Evolutionary conservation across 2,329 filamentous ascomycete species (phyloP).

Genomic region (Penicillium vulpinum): DNA sequence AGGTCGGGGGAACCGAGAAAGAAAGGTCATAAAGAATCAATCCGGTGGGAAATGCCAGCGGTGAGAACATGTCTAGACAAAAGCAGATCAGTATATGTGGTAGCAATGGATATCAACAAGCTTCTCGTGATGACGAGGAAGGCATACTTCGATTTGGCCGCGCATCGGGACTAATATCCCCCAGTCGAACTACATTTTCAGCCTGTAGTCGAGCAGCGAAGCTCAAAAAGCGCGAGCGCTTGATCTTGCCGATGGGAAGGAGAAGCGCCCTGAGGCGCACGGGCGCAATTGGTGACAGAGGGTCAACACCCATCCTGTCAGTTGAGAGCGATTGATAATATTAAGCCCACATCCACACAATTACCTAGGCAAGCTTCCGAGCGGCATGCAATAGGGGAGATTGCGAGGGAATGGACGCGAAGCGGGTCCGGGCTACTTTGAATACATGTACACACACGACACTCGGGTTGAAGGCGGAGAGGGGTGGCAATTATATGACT

Average conservation of each 20-base stretch:
- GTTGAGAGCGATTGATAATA: constrained; percentile 38
- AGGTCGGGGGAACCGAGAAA: constrained; percentile 74
- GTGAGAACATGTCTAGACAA: constrained; percentile 82
- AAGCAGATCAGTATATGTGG: constrained; percentile 23
- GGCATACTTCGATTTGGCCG: constrained; percentile 79
- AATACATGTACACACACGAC: constrained; percentile 2
- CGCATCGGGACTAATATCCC: constrained; percentile 82
- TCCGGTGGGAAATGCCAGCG: constrained; percentile 80
- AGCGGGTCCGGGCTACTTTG: background rate
- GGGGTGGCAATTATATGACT: background rate
- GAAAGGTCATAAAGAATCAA: constrained; percentile 86
- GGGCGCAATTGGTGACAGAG: constrained; percentile 85
- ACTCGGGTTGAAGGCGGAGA: background rate
- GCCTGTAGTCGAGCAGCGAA: constrained; percentile 76
- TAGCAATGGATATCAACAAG: background rate
- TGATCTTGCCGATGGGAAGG: constrained; percentile 83
- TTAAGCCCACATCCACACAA: constrained; percentile 37
- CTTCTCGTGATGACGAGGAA: constrained; percentile 1
- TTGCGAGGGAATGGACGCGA: background rate
- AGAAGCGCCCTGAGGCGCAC: constrained; percentile 87
- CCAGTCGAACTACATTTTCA: constrained; percentile 78
- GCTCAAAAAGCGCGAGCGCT: constrained; percentile 72
- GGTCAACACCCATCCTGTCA: constrained; percentile 80
- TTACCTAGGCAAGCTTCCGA: constrained; percentile 16
- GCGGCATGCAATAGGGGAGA: constrained; percentile 21